phyloP scores from a whole-genome alignment of 768 basidiomycete genomes.

The Hypholoma fasciculare region DNA sequence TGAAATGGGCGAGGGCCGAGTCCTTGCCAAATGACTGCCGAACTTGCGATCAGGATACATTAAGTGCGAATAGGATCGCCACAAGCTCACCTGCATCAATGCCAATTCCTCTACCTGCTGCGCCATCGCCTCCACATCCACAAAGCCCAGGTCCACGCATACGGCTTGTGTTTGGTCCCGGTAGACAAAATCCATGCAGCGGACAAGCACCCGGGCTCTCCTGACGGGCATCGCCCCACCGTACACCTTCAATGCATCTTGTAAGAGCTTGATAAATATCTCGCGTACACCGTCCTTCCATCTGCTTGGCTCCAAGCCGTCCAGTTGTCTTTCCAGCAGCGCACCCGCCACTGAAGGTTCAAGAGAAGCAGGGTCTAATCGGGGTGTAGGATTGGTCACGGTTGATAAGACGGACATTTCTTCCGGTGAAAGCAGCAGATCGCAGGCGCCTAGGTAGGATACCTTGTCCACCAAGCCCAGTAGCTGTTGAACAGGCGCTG shows the following conservation, averaged over 20 bases:
- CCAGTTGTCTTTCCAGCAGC: slow-evolving; percentile 63
- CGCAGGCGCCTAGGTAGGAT: slow-evolving; percentile 67
- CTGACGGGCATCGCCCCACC: slow-evolving; percentile 49
- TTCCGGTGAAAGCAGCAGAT: slow-evolving; percentile 54
- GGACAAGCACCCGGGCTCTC: slow-evolving; percentile 55
- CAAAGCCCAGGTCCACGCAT: slow-evolving; percentile 24
- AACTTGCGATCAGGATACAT: neutral
- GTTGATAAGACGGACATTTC: slow-evolving; percentile 46
- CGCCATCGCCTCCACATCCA: slow-evolving; percentile 35
- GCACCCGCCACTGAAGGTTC: slow-evolving; percentile 44
- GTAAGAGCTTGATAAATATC: slow-evolving; percentile 42
- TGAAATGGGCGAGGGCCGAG: slow-evolving; percentile 28
- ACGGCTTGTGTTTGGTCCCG: slow-evolving; percentile 24
- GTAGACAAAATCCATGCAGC: slow-evolving; percentile 55
- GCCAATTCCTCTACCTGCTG: slow-evolving; percentile 44
- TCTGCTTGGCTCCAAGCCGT: slow-evolving; percentile 49
- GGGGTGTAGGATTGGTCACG: slow-evolving; percentile 4
- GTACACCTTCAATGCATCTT: slow-evolving; percentile 54
- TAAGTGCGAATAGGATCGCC: neutral
- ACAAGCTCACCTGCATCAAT: slow-evolving; percentile 36
- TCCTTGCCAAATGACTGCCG: slow-evolving; percentile 37
- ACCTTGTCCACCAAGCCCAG: slow-evolving; percentile 61
- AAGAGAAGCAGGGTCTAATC: slow-evolving; percentile 3
- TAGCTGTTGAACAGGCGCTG: slow-evolving; percentile 52
- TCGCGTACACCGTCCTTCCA: slow-evolving; percentile 57